phyloP scores from a whole-genome alignment of 345 rosid genomes.

The Eutrema heterophyllum region DNA sequence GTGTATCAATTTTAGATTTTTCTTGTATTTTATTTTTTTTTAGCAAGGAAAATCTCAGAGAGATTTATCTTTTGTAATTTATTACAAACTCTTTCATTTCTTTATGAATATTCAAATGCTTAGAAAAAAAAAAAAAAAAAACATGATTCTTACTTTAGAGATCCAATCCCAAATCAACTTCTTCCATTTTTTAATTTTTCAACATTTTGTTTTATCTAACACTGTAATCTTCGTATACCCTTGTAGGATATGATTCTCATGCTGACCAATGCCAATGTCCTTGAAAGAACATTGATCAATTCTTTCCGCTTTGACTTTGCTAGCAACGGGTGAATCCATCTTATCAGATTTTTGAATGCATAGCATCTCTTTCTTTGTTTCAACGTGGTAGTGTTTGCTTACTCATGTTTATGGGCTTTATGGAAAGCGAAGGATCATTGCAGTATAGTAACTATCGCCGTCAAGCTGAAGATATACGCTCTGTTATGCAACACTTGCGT shows the following conservation, averaged over 20 bases:
- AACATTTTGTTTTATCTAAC: too few relatives aligned
- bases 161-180: too few relatives aligned
- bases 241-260: constrained; percentile 66
- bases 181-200: too few relatives aligned
- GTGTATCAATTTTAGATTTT: too few relatives aligned
- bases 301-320: constrained; percentile 82
- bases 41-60: too few relatives aligned
- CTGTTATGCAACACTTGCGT: constrained; percentile 50
- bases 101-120: too few relatives aligned
- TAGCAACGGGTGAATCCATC: constrained; percentile 60
- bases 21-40: too few relatives aligned
- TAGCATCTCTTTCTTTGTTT: too few relatives aligned
- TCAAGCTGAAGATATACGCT: constrained; percentile 72
- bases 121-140: too few relatives aligned
- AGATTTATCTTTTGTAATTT: too few relatives aligned
- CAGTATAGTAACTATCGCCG: constrained; percentile 73
- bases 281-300: constrained; percentile 50
- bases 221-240: not conserved
- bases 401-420: constrained; percentile 21
- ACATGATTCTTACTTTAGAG: too few relatives aligned
- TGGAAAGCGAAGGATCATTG: constrained; percentile 82
- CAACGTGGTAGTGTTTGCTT: not conserved
- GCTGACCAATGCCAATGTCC: constrained; percentile 48
- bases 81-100: too few relatives aligned
- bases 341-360: not conserved